Evolutionary conservation across 2,329 filamentous ascomycete species (phyloP).

Genomic region (Fusarium sp.): DNA sequence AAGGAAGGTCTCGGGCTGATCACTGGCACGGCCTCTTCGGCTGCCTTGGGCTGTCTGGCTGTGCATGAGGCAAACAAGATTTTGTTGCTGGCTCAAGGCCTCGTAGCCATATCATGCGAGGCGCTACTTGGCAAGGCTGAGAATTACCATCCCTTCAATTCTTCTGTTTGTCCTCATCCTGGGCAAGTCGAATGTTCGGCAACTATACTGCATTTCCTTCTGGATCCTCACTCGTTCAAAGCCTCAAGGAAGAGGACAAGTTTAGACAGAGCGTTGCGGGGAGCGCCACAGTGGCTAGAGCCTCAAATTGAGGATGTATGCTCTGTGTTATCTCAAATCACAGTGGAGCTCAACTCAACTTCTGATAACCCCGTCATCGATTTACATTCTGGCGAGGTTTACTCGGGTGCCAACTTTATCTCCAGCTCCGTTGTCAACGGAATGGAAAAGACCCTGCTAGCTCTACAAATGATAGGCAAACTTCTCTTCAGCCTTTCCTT

Average conservation of each 20-base stretch:
- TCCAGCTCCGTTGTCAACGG: neutral
- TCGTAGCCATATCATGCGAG: neutral
- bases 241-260: fast-evolving
- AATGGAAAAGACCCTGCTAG: neutral
- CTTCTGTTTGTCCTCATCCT: neutral
- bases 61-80: neutral
- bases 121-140: fast-evolving
- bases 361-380: neutral
- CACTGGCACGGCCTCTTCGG: neutral
- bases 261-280: fast-evolving
- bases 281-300: fast-evolving
- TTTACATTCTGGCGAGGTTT: fast-evolving
- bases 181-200: neutral
- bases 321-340: neutral
- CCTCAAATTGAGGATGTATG: neutral
- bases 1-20: neutral
- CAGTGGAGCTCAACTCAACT: neutral
- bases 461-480: neutral
- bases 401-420: neutral
- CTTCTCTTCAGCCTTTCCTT: neutral
- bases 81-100: neutral
- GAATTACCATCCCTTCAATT: neutral
- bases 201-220: fast-evolving
- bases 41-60: neutral
- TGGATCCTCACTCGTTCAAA: neutral